Evolutionary conservation across 2,329 filamentous ascomycete genomes (phyloP), one percentile per base, ranked within the genome.

Genomic region (Epichloe uncinata): DNA sequence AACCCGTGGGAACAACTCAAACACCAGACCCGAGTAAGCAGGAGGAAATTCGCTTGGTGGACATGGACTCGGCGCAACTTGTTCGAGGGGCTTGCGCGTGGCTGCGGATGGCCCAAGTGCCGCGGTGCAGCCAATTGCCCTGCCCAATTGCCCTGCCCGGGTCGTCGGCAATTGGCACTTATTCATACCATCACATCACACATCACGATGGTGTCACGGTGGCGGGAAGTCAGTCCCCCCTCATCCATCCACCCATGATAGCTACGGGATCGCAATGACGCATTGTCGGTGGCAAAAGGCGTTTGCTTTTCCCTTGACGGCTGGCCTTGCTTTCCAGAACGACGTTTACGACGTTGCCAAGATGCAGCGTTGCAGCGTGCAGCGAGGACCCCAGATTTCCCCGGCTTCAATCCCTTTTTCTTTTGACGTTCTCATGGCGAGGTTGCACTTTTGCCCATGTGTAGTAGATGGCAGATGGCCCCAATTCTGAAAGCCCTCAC

Each of bases 381-480:
- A 26, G n/a, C 26, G 42, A 26, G 6, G 18, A 26, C 42, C 46
- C 46, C 38, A 36, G 38, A 48, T 42, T 42, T 30, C 26, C 36
- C 36, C 36, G 13, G 13, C 13, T 37, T 37, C 12, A 7, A 6
- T 37, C 1, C 22, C 1, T 26, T 20, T 15, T n/a, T 37, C n/a
- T 7, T 37, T 37, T 42, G 45, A 48, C 45, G 9, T 48, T 48
- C n/a, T 12, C 48, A 42, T 49, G 48, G 48, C 42, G 42, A 49
- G 42, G 42, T 45, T 40, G 48, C 42, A 49, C 26, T 16, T 35
- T n/a, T 3, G 15, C 26, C 37, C 15, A 48, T 18, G 16, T 18
- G 16, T 18, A 18, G 16, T 18, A 18, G 16, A 18, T 18, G 16
- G 16, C 22, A 41, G 9, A 20, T 4, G 3, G 22, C 5, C 40